Base-by-base conservation (phyloP, 306 rosid species). In the Corylus avellana region DNA sequence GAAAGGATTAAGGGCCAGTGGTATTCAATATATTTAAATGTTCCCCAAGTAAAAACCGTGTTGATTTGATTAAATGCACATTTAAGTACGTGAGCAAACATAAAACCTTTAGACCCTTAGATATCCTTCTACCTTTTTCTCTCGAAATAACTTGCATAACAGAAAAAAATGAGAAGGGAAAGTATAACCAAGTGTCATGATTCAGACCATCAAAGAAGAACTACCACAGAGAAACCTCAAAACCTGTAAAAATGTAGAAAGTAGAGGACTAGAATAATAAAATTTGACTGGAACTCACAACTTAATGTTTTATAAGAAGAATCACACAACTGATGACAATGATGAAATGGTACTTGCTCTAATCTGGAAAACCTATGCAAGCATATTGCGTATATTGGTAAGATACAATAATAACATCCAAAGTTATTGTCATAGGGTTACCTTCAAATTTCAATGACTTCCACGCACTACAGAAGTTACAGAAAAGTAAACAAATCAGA, bases 401-500 rank as follows among this genome's bases (percentile, higher is more conserved):
- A 63, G 3, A 63, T 32, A 63, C 70, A 16, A 32, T 32, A 6
- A 63, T 63, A 29, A 35, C 46, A 63, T 63, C 17, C 44, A 5
- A 63, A n/a, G 71, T 75, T 53, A 17, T 46, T 35, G 35, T 53
- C 59, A 77, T 20, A 59, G 58, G 46, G 27, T 51, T 42, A 42
- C 50, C 64, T 84, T 77, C 48, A 25, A 54, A 74, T 22, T 46
- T 55, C 29, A 44, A 4, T 9, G 27, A 67, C 51, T 67, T 67
- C 50, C 12, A 32, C n/a, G 44, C 25, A 72, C 72, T 44, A 79
- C 37, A 76, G 76, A 59, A 27, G 22, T 53, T 57, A 32, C 69
- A 57, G 77, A 77, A 42, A 77, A 35, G 53, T 27, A 74, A 25
- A 71, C 50, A 12, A 46, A 62, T 56, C 51, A 57, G 3, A 64